Evolutionary conservation across 2,329 filamentous ascomycete species (phyloP).

Genomic region (Microdochium bolleyi): DNA sequence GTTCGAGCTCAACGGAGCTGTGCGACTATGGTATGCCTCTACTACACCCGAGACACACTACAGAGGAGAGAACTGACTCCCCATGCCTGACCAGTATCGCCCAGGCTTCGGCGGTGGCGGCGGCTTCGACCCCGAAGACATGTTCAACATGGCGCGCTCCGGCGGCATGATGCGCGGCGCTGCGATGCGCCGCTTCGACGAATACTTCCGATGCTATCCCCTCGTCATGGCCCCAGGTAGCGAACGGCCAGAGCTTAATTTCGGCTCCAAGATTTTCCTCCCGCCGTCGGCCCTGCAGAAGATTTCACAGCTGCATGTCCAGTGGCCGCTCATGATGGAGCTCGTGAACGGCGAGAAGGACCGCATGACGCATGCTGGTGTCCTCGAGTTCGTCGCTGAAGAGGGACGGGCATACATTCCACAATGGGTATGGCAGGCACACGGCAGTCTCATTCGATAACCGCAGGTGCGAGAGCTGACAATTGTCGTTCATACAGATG

Average conservation of each 20-base stretch:
- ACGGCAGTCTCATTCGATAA: too few species aligned
- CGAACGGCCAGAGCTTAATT: constrained; percentile 84
- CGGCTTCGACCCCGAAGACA: constrained; percentile 36
- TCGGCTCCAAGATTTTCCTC: constrained; percentile 95
- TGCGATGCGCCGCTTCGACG: constrained; percentile 76
- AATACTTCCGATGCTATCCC: constrained; percentile 97
- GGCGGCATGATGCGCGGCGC: constrained; percentile 32
- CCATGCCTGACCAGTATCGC: constrained; percentile 16
- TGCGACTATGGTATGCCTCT: too few species aligned
- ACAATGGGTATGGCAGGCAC: constrained; percentile 63
- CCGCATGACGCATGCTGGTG: constrained; percentile 83
- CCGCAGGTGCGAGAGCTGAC: neutral
- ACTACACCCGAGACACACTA: too few species aligned
- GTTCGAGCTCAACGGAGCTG: too few species aligned
- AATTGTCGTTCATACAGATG: constrained; percentile 46
- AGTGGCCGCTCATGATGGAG: constrained; percentile 96
- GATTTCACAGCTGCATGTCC: constrained; percentile 89
- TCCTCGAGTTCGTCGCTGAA: constrained; percentile 94
- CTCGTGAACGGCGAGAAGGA: constrained; percentile 79
- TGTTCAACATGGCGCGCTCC: constrained; percentile 39
- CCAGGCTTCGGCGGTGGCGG: constrained; percentile 35
- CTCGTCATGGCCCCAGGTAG: constrained; percentile 88
- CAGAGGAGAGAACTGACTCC: neutral
- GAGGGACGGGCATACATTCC: constrained; percentile 95
- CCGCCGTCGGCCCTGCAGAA: constrained; percentile 96